These are phyloP conservation scores for Spiraea crenata DNA, from an alignment of 331 rosid species.

Conservation along the genomic window DNA sequence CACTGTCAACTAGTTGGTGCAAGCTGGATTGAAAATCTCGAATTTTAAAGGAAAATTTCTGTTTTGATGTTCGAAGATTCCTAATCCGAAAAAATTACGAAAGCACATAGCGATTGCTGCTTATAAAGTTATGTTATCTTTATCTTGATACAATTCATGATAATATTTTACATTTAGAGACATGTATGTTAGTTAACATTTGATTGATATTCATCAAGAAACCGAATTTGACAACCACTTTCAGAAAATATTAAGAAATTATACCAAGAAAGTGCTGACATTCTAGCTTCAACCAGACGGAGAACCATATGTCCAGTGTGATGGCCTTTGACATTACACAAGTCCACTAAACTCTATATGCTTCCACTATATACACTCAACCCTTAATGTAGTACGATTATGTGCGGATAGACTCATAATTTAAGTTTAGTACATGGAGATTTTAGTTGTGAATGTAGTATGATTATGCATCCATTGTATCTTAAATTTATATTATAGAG, in stretches of 20 bases:
- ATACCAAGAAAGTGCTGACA: background rate
- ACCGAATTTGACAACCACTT: background rate
- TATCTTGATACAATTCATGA: background rate
- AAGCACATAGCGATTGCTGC: too few relatives aligned
- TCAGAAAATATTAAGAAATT: background rate
- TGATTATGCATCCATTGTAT: background rate
- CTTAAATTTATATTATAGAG: background rate
- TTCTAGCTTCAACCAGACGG: constrained; percentile 84
- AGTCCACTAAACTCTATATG: constrained; percentile 91
- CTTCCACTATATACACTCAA: constrained; percentile 72
- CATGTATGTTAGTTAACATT: constrained; percentile 3
- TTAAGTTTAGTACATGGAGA: too few relatives aligned
- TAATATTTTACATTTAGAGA: background rate
- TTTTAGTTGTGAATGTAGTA: background rate
- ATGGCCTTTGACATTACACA: constrained; percentile 77
- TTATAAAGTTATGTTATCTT: too few relatives aligned
- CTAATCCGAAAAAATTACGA: too few relatives aligned
- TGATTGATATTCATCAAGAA: background rate
- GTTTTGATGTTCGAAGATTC: too few relatives aligned
- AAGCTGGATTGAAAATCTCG: too few relatives aligned
- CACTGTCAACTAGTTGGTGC: too few relatives aligned
- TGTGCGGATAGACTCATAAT: constrained; percentile 14
- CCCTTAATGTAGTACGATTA: constrained; percentile 44
- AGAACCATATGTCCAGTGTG: constrained; percentile 94
- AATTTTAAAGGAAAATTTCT: too few relatives aligned